Evolutionary conservation across 768 basidiomycete species (phyloP), one percentile per base, ranked within the genome.

Genomic region (Piloderma croceum): DNA sequence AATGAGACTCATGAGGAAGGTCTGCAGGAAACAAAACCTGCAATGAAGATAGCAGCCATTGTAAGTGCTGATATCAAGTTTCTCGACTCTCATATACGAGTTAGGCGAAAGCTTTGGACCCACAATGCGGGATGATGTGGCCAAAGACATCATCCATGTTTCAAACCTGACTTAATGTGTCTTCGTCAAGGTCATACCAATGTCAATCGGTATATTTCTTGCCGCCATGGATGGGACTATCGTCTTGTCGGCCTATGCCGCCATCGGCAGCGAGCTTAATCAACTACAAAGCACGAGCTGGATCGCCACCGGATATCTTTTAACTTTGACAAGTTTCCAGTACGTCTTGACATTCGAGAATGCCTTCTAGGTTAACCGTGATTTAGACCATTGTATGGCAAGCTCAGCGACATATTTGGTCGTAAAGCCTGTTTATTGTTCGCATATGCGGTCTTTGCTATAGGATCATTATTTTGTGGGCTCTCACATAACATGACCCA

Each of bases 391-490:
- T 54, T 83, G 2, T 80, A 77, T 43, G 79, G 80, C 4, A 81
- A 83, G 58, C 58, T 64, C 11, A 66, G 78, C 51, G 79, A 83
- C 48, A 79, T 81, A 1, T 83, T 79, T 42, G 80, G 80, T 3
- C 66, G 79, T 2, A 80, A 80, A 46, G 54, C 55, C 3, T 79
- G 79, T 45, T 59, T 82, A 1, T 52, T 82, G 1, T 73, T 77
- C 41, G 71, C 77, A 1, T 78, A 79, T 48, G 39, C 58, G 4
- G 49, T 78, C 5, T 81, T 79, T 47, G 73, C 70, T 1, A 24
- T 79, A 3, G 80, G 79, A 6, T 72, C 67, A 34, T 49, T 80
- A 31, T 50, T 71, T 21, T 78, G 77, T 43, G 78, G 78, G 3
- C 50, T 79, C 2, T 67, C 79, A 1, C 53, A 64, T 15, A 75